These are phyloP conservation scores for Leptographium lundbergii DNA, from an alignment of 2,329 filamentous ascomycete species.

Conservation along the genomic window DNA sequence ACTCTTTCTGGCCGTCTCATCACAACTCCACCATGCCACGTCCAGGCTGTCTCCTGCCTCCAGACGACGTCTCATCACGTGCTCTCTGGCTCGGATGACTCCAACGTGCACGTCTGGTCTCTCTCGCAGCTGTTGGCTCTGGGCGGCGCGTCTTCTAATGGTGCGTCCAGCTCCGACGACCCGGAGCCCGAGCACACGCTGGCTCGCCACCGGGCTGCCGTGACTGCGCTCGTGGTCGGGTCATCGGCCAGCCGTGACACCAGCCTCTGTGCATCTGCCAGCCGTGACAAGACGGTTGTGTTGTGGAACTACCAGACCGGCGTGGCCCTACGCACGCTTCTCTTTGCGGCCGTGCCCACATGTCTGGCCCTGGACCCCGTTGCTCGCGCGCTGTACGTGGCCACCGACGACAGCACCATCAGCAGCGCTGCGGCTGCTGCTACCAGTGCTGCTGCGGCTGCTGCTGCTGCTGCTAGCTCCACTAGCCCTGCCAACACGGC, in stretches of 20 bases:
- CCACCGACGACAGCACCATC: slow-evolving; percentile 49
- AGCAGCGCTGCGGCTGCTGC: neutral
- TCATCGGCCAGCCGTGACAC: slow-evolving; percentile 49
- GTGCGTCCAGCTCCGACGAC: slow-evolving; percentile 18
- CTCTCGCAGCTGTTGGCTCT: slow-evolving; percentile 58
- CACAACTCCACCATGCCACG: slow-evolving; percentile 63
- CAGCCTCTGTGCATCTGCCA: slow-evolving; percentile 73
- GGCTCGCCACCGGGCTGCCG: slow-evolving; percentile 61
- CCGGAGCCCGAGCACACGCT: slow-evolving; percentile 66
- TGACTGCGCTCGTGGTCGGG: slow-evolving; percentile 51
- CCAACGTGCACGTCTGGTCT: slow-evolving; percentile 88
- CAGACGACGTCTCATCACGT: slow-evolving; percentile 59
- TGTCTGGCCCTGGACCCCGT: slow-evolving; percentile 70
- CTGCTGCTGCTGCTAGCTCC: neutral
- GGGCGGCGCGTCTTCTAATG: neutral
- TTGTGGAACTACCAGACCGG: slow-evolving; percentile 87
- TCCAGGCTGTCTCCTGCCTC: slow-evolving; percentile 69
- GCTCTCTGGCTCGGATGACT: slow-evolving; percentile 70
- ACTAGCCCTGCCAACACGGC: neutral
- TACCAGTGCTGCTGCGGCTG: neutral
- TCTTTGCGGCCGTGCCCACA: slow-evolving; percentile 62
- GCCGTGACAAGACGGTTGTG: slow-evolving; percentile 77
- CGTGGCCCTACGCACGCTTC: slow-evolving; percentile 63
- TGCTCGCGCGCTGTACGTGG: slow-evolving; percentile 69
- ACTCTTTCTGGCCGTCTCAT: slow-evolving; percentile 63